These are phyloP conservation scores for Glaciozyma martinii DNA, from an alignment of 768 basidiomycete species.

Conservation along the genomic window DNA sequence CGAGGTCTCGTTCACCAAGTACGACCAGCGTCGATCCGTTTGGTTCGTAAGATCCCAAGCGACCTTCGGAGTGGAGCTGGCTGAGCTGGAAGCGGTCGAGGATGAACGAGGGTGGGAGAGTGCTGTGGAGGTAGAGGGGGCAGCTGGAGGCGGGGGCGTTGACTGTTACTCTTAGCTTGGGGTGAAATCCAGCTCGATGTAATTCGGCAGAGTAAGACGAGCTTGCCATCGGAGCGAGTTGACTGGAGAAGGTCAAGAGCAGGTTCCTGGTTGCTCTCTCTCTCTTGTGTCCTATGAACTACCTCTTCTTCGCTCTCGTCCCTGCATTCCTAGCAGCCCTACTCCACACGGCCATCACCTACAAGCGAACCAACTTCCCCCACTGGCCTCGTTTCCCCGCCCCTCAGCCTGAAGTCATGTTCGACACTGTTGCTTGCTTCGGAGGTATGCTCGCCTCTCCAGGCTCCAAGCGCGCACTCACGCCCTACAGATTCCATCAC, in stretches of 20 bases:
- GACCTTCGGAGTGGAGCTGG: slow-evolving; percentile 8
- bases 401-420: neutral
- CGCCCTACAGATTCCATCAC: slow-evolving; percentile 27
- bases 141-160: neutral
- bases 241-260: neutral
- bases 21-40: neutral
- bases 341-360: no score
- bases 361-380: no score
- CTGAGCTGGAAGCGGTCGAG: slow-evolving; percentile 27
- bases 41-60: neutral
- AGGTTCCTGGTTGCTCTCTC: neutral
- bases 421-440: neutral
- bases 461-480: neutral
- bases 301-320: neutral
- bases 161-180: neutral
- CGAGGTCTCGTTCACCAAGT: slow-evolving; percentile 21
- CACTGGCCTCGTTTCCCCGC: no score
- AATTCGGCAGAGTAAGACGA: neutral
- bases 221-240: neutral
- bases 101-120: slow-evolving; percentile 13
- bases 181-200: neutral
- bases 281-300: neutral
- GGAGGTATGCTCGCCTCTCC: slow-evolving; percentile 11
- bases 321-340: neutral
- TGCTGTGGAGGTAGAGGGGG: slow-evolving; percentile 11